phyloP scores from a whole-genome alignment of 495 filamentous ascomycete species.

The Rostrohypoxylon terebratum region DNA sequence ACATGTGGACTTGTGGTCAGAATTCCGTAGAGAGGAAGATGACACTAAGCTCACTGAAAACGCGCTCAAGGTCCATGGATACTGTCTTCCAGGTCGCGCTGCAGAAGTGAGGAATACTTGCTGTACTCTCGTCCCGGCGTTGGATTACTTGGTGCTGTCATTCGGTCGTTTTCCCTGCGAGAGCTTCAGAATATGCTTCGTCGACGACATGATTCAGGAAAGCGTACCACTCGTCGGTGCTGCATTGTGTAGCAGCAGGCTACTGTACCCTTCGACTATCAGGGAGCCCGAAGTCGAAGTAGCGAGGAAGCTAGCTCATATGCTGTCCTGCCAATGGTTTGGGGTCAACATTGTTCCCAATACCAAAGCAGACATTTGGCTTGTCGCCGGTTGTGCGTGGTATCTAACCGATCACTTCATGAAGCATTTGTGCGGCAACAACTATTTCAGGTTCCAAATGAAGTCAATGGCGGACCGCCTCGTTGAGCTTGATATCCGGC shows the following conservation, averaged over 20 bases:
- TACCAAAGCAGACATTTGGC: slow-evolving; percentile 84
- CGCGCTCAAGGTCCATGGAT: slow-evolving; percentile 85
- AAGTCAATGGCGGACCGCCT: slow-evolving; percentile 86
- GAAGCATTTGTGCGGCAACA: slow-evolving; percentile 88
- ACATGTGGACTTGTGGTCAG: slow-evolving; percentile 82
- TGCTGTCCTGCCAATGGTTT: slow-evolving; percentile 92
- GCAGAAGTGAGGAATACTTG: slow-evolving; percentile 88
- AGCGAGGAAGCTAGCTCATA: slow-evolving; percentile 81
- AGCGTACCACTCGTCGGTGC: slow-evolving; percentile 81
- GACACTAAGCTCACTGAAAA: slow-evolving; percentile 89
- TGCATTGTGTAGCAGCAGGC: slow-evolving; percentile 85
- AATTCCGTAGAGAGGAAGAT: slow-evolving; percentile 88
- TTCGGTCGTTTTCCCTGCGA: slow-evolving; percentile 89
- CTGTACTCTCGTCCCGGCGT: slow-evolving; percentile 65
- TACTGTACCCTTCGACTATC: slow-evolving; percentile 84
- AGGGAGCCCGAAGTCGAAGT: slow-evolving; percentile 83
- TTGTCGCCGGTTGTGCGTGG: slow-evolving; percentile 89
- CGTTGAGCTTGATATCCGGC: slow-evolving; percentile 80
- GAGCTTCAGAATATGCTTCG: slow-evolving; percentile 90
- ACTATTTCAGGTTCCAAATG: slow-evolving; percentile 91
- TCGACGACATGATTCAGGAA: slow-evolving; percentile 84
- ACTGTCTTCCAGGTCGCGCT: slow-evolving; percentile 84
- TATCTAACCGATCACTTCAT: slow-evolving; percentile 95
- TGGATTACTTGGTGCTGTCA: slow-evolving; percentile 86
- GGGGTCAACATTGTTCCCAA: slow-evolving; percentile 89